Percentiles rank a stretch among this genome's conserved stretches.
These are phyloP conservation scores for Pseudogymnoascus sp. DNA, from an alignment of 2,329 filamentous ascomycete species.

Conservation along the genomic window DNA sequence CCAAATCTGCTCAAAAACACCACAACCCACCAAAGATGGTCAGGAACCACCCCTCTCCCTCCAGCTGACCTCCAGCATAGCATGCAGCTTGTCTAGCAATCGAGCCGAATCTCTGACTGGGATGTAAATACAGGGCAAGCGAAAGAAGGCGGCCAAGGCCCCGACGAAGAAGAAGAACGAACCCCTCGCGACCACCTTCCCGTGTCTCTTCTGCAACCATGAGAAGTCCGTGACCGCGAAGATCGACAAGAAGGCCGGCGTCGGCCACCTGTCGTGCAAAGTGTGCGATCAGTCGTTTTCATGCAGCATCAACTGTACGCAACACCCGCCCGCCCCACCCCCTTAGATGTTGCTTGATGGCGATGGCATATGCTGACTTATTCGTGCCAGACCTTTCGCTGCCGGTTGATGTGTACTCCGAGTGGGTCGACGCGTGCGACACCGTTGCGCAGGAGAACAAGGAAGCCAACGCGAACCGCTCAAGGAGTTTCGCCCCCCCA, in stretches of 20 bases:
- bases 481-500: neutral
- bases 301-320: conserved; percentile 78
- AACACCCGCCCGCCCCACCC: neutral
- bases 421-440: conserved; percentile 96
- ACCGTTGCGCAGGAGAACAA: conserved; percentile 59
- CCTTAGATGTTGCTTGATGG: neutral
- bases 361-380: conserved; percentile 16
- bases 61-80: neutral
- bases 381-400: conserved; percentile 67
- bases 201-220: conserved; percentile 97
- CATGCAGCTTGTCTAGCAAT: neutral
- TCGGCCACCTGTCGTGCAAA: conserved; percentile 82
- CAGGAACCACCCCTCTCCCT: conserved; percentile 8
- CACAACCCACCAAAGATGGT: conserved; percentile 7
- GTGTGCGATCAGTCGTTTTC: conserved; percentile 92
- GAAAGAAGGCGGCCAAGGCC: conserved; percentile 78
- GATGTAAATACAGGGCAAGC: conserved; percentile 64
- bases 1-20: neutral
- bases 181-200: conserved; percentile 74
- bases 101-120: neutral
- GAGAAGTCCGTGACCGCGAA: conserved; percentile 88
- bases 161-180: conserved; percentile 55
- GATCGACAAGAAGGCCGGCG: conserved; percentile 84
- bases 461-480: conserved; percentile 24
- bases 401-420: conserved; percentile 90